Evolutionary conservation across 2,329 filamentous ascomycete genomes (phyloP).

Genomic region (Aspergillus pseudoviridinutans): DNA sequence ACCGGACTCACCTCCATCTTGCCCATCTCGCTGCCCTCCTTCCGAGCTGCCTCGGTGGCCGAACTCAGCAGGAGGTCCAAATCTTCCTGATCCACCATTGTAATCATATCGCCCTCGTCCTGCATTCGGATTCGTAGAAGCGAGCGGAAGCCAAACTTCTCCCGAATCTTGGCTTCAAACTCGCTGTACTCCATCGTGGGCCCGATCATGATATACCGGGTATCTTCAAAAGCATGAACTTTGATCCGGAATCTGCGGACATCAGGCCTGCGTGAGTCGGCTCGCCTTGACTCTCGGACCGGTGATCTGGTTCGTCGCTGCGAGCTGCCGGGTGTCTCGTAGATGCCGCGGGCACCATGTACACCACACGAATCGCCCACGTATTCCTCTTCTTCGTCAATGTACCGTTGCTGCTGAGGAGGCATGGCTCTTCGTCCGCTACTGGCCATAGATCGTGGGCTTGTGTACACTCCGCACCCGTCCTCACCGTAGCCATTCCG

Average conservation of each 20-base stretch:
- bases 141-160: conserved; percentile 71
- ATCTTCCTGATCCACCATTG: conserved; percentile 94
- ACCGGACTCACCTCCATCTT: conserved; percentile 81
- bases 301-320: conserved; percentile 28
- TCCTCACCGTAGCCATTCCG: conserved; percentile 42
- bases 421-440: conserved; percentile 32
- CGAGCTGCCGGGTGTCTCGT: conserved; percentile 66
- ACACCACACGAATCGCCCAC: conserved; percentile 67
- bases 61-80: conserved; percentile 78
- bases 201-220: conserved; percentile 85
- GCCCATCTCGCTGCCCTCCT: conserved; percentile 74
- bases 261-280: conserved; percentile 50
- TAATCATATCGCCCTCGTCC: conserved; percentile 91
- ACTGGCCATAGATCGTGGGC: conserved; percentile 45
- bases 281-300: conserved; percentile 23
- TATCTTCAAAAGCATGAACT: conserved; percentile 80
- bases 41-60: conserved; percentile 64
- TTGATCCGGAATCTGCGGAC: conserved; percentile 83
- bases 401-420: conserved; percentile 56
- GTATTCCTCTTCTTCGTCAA: conserved; percentile 76
- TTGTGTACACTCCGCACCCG: conserved; percentile 64
- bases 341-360: conserved; percentile 65
- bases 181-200: conserved; percentile 69
- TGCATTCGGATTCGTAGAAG: conserved; percentile 80
- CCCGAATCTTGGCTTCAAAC: conserved; percentile 72